phyloP scores from a whole-genome alignment of 331 rosid genomes.

The Cydonia oblonga region DNA sequence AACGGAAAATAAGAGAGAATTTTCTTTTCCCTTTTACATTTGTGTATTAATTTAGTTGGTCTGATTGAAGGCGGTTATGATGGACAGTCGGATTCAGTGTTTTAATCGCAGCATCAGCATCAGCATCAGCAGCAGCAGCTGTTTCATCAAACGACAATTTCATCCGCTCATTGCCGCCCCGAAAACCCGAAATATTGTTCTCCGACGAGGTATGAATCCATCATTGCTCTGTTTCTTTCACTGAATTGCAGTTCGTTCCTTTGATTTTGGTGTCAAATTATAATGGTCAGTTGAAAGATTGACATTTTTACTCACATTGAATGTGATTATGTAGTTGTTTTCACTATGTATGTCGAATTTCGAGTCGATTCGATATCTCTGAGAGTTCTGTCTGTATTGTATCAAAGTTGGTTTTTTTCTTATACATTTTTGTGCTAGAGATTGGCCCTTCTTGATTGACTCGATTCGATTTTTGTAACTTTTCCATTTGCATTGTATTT shows the following conservation, averaged over 20 bases:
- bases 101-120: slow-evolving; percentile 20
- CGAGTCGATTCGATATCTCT: too few relatives aligned
- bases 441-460: too few relatives aligned
- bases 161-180: background rate
- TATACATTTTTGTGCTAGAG: too few relatives aligned
- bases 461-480: too few relatives aligned
- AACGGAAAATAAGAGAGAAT: background rate
- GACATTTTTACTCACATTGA: background rate
- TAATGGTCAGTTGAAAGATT: background rate
- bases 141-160: slow-evolving; percentile 10
- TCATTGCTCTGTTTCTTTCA: background rate
- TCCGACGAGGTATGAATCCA: slow-evolving; percentile 8
- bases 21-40: background rate
- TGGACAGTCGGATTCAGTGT: slow-evolving; percentile 31
- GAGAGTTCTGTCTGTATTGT: too few relatives aligned
- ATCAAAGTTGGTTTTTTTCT: too few relatives aligned
- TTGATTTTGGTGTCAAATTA: background rate
- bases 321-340: background rate
- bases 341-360: background rate
- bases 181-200: background rate
- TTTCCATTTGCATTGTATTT: too few relatives aligned
- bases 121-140: background rate
- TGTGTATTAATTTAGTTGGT: background rate
- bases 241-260: background rate
- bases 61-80: slow-evolving; percentile 38